Conservation (phyloP, 2,329 filamentous ascomycete genomes). For the Mollisiaceae sp. region DNA sequence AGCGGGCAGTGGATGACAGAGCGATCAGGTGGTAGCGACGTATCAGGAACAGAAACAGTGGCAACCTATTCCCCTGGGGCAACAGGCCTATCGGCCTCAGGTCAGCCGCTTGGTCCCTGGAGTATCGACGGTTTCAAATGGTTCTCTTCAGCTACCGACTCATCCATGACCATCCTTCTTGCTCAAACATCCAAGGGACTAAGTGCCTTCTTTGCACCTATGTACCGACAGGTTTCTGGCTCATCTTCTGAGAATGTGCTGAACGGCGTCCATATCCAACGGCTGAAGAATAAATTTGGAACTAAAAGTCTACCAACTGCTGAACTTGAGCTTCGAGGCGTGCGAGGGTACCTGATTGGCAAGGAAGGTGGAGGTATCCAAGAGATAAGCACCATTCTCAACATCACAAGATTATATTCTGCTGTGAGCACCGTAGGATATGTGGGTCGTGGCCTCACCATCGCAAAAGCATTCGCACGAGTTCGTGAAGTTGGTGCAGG, state of each 20-base stretch:
- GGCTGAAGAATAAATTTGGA: slow-evolving; percentile 75
- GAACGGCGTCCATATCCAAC: slow-evolving; percentile 71
- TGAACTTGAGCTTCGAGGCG: slow-evolving; percentile 68
- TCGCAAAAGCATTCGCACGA: slow-evolving; percentile 62
- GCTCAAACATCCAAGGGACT: slow-evolving; percentile 62
- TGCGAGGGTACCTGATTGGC: slow-evolving; percentile 70
- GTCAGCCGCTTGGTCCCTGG: slow-evolving; percentile 58
- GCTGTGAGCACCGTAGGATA: slow-evolving; percentile 57
- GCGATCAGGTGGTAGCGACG: slow-evolving; percentile 70
- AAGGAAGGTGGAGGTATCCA: slow-evolving; percentile 68
- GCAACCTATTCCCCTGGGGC: slow-evolving; percentile 46
- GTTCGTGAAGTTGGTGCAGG: slow-evolving; percentile 59
- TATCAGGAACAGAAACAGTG: slow-evolving; percentile 69
- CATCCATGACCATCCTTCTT: slow-evolving; percentile 66
- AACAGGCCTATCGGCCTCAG: slow-evolving; percentile 29
- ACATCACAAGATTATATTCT: slow-evolving; percentile 67
- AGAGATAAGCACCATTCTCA: slow-evolving; percentile 71
- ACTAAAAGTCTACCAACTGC: slow-evolving; percentile 74
- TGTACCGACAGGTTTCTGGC: slow-evolving; percentile 48
- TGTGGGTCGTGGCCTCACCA: slow-evolving; percentile 59
- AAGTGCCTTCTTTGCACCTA: slow-evolving; percentile 69
- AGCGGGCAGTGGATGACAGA: slow-evolving; percentile 83
- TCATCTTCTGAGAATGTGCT: slow-evolving; percentile 48
- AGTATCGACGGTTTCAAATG: slow-evolving; percentile 72
- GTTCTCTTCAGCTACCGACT: slow-evolving; percentile 71